Evolutionary conservation across 2,329 filamentous ascomycete genomes (phyloP).

Genomic region (Shiraia bambusicola): DNA sequence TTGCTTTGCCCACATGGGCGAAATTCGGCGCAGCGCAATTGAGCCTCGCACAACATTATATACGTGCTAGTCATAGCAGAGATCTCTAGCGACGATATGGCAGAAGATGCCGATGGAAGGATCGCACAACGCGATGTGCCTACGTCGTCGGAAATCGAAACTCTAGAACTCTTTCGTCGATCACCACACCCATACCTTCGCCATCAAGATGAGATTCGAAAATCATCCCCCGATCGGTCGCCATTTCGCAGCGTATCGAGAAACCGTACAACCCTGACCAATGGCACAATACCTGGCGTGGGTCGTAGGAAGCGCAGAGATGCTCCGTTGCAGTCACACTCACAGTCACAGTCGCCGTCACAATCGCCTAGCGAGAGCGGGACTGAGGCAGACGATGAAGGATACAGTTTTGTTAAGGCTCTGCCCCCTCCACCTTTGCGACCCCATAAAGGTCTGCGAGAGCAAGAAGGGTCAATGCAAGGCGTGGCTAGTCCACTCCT

Average conservation of each 20-base stretch:
- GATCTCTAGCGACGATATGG: slow-evolving; percentile 7
- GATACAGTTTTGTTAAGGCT: slow-evolving; percentile 71
- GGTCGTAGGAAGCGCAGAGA: slow-evolving; percentile 32
- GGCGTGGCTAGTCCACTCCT: slow-evolving; percentile 44
- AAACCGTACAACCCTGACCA: slow-evolving; percentile 13
- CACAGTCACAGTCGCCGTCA: slow-evolving; percentile 25
- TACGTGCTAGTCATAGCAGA: neutral
- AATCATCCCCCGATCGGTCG: slow-evolving; percentile 14
- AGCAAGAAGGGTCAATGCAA: slow-evolving; percentile 45
- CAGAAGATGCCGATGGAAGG: slow-evolving; percentile 12
- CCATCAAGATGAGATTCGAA: slow-evolving; percentile 28
- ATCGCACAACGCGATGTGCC: slow-evolving; percentile 23
- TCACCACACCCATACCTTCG: slow-evolving; percentile 44
- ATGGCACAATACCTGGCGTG: slow-evolving; percentile 27
- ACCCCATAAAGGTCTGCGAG: slow-evolving; percentile 75
- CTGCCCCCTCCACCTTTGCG: slow-evolving; percentile 75
- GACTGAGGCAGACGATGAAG: slow-evolving; percentile 93
- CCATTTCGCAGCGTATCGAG: slow-evolving; percentile 15
- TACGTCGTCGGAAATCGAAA: slow-evolving; percentile 26
- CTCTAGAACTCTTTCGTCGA: slow-evolving; percentile 40
- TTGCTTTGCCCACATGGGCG: slow-evolving; percentile 5
- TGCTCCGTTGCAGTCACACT: slow-evolving; percentile 27
- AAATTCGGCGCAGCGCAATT: slow-evolving; percentile 1
- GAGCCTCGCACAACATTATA: neutral
- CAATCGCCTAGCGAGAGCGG: slow-evolving; percentile 75